Base-by-base conservation (phyloP, 352 stramenopile genomes). In the Globisporangium takayamanum region DNA sequence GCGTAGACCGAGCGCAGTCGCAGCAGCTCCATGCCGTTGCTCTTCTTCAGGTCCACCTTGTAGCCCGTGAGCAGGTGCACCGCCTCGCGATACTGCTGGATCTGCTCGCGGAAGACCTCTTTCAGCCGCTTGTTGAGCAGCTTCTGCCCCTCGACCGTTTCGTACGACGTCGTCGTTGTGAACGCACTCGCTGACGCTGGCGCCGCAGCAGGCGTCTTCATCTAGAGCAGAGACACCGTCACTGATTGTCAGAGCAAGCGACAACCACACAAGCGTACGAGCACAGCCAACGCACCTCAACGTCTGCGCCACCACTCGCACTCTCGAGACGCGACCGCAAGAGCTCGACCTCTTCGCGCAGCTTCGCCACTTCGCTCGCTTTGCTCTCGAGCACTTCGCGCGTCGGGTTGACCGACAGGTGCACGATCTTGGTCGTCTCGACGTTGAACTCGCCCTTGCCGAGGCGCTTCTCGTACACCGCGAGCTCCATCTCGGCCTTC, bases 51-150 rank as follows among this genome's bases (percentile, higher is more conserved):
- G 59, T 95, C 84, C 16, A 96, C 76, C 62, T 96, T 95, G 69
- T 81, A 96, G 10, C 88, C 89, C 0, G 85, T 96, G 28, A 96
- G 73, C 28, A 94, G 76, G 53, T 92, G 95, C 11, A 97, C 84
- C 1, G 87, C 86, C 53, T 97, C 84, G 42, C 88, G 80, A 62
- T 95, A 97, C 54, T 88, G 84, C 62, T 88, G 80, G 46, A 91
- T 96, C 74, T 94, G 83, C 59, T 96, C 87, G 59, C 76, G 85
- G 36, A 93, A 96, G 18, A 88, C 79, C 72, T 94, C 76, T 57
- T 97, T 96, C 51, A 97, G 67, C 0, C 89, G 84, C 62, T 94
- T 72, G 55, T 95, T 94, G 18, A 94, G 67, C 42, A 92, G 77
- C 61, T 92, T 92, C 25, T 92, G 78, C n/a, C 83, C 83, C 57